These are phyloP conservation scores for Vararia minispora DNA, from an alignment of 768 basidiomycete genomes.

Conservation along the genomic window DNA sequence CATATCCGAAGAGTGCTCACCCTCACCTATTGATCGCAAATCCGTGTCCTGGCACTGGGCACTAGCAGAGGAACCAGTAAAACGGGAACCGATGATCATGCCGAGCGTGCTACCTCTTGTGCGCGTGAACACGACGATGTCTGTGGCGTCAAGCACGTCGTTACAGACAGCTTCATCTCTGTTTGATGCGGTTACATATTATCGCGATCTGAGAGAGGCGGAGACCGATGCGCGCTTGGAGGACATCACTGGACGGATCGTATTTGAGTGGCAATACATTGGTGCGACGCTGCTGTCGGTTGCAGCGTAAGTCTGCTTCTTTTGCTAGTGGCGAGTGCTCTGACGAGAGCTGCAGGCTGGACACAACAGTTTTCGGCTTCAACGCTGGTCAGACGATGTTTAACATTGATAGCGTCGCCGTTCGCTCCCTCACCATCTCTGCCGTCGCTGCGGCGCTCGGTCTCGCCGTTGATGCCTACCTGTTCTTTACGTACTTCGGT, in stretches of 20 bases:
- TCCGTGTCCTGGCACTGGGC: too few species aligned
- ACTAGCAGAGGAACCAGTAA: too few species aligned
- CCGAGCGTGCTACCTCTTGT: too few species aligned
- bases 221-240: constrained; percentile 38
- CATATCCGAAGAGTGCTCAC: too few species aligned
- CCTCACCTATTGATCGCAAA: too few species aligned
- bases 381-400: constrained; percentile 38
- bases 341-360: constrained; percentile 20
- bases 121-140: constrained; percentile 24
- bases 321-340: not conserved
- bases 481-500: constrained; percentile 51
- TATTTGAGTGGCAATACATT: constrained; percentile 54
- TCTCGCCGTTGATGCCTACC: constrained; percentile 52
- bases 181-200: constrained; percentile 43
- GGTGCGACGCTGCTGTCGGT: constrained; percentile 54
- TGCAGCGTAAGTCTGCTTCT: constrained; percentile 33
- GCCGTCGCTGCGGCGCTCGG: constrained; percentile 55
- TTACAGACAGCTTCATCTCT: constrained; percentile 23
- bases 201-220: constrained; percentile 42
- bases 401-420: constrained; percentile 33
- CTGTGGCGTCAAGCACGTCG: constrained; percentile 19
- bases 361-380: constrained; percentile 56
- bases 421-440: constrained; percentile 42
- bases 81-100: too few species aligned
- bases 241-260: constrained; percentile 32